These are phyloP conservation scores for Phytophthora pseudosyringae DNA, from an alignment of 352 stramenopile genomes.

Conservation along the genomic window DNA sequence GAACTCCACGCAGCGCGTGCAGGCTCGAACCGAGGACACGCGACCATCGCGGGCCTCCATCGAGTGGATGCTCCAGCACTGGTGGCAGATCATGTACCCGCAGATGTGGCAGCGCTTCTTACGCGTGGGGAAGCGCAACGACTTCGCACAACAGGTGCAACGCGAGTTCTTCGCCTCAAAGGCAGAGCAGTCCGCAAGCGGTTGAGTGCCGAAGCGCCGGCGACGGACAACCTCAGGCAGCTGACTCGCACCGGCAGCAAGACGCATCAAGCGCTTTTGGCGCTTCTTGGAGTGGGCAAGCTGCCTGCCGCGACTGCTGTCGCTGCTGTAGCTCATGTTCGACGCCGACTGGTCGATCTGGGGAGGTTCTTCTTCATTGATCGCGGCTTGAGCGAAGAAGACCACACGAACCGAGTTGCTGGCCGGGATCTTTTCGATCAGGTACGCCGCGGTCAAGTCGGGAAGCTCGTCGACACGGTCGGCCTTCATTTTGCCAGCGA, in stretches of 20 bases:
- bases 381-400: constrained; percentile 38
- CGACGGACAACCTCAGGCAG: constrained; percentile 59
- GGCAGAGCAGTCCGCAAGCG: constrained; percentile 50
- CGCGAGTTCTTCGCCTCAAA: constrained; percentile 57
- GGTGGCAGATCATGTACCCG: constrained; percentile 47
- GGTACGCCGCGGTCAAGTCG: constrained; percentile 40
- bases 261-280: constrained; percentile 44
- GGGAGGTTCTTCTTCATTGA: constrained; percentile 20
- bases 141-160: constrained; percentile 67
- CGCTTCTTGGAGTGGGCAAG: constrained; percentile 34
- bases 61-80: constrained; percentile 46
- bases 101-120: constrained; percentile 53
- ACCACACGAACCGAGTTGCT: constrained; percentile 48
- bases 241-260: constrained; percentile 43
- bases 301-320: constrained; percentile 16
- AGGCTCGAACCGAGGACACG: constrained; percentile 52
- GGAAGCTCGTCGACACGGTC: constrained; percentile 49
- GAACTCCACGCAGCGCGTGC: constrained; percentile 55
- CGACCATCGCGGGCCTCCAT: constrained; percentile 40
- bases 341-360: constrained; percentile 34
- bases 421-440: constrained; percentile 43
- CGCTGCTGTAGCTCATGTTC: constrained; percentile 29
- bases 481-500: constrained; percentile 48
- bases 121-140: constrained; percentile 37
- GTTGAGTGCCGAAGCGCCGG: constrained; percentile 62